phyloP scores from a whole-genome alignment of 306 rosid genomes.

The Citrullus mucosospermus region DNA sequence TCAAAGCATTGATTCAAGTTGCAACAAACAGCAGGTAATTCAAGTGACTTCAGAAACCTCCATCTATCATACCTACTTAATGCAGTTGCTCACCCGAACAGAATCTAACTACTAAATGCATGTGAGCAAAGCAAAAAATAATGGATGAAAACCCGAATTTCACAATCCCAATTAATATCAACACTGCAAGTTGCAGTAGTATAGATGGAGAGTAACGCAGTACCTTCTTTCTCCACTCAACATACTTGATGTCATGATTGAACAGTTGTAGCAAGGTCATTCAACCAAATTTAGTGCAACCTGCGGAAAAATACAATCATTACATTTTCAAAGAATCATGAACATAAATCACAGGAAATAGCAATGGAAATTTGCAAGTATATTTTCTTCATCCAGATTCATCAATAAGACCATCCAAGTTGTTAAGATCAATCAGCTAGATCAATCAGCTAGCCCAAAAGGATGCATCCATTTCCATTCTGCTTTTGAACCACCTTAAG shows the following conservation, averaged over 20 bases:
- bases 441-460: background rate
- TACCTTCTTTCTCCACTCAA: slow-evolving; percentile 88
- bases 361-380: background rate
- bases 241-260: slow-evolving; percentile 65
- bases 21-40: background rate
- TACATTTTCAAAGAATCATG: background rate
- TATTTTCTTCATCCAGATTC: background rate
- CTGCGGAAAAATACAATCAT: slow-evolving; percentile 19
- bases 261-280: slow-evolving; percentile 46
- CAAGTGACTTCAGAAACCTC: background rate
- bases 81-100: background rate
- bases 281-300: slow-evolving; percentile 44
- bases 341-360: background rate
- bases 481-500: background rate
- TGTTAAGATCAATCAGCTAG: background rate
- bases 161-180: background rate
- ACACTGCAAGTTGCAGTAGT: background rate
- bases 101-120: background rate
- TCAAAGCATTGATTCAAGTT: background rate
- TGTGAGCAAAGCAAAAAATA: background rate
- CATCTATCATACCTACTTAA: background rate
- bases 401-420: background rate
- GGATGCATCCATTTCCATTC: background rate
- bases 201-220: background rate
- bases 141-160: background rate